Evolutionary conservation across 768 basidiomycete genomes (phyloP), one percentile per base, ranked within the genome.

Genomic region (Candolleomyces aberdarensis): DNA sequence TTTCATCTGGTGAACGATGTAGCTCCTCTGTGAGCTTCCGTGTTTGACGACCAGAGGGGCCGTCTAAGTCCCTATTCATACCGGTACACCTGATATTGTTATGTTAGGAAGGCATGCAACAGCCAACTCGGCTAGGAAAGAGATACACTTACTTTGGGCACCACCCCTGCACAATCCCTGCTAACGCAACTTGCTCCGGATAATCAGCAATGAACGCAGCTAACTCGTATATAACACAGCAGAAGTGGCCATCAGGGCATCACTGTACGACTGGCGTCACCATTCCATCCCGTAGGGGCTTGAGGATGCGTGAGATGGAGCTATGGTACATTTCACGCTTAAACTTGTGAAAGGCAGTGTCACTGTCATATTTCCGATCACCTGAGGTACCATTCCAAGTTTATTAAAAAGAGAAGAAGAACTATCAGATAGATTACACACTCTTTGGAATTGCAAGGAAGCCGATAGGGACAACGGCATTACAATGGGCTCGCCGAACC

Each of bases 161-260:
- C 76, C 75, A 78, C 1, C 67, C 68, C 52, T 73, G 72, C 1
- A 78, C 69, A 44, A 75, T 64, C 36, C 74, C 68, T 3, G 72
- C 65, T 0, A 77, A 58, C 3, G 72, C 54, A 2, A 62, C 68
- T 60, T 78, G 75, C 57, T 79, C 75, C 0, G 74, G 77, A 53
- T 80, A 78, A 56, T 80, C 73, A 0, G 74, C 75, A 62, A 80
- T 78, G 46, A 75, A 76, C 0, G 74, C 69, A 1, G 72, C 74
- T 5, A 79, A 58, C 0, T 67, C 69, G 63, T 71, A 78, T 8
- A 76, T 67, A 3, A 59, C 67, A 8, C 63, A 48, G 1, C 60
- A 63, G 54, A 60, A 76, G 52, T 74, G 67, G 0, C 74, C 68
- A 64, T 79, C 75, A 1, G 57, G 61, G 53, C 66, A 78, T 0